Evolutionary conservation across 2,329 filamentous ascomycete species (phyloP), one percentile per base, ranked within the genome.

Genomic region (Cadophora malorum): DNA sequence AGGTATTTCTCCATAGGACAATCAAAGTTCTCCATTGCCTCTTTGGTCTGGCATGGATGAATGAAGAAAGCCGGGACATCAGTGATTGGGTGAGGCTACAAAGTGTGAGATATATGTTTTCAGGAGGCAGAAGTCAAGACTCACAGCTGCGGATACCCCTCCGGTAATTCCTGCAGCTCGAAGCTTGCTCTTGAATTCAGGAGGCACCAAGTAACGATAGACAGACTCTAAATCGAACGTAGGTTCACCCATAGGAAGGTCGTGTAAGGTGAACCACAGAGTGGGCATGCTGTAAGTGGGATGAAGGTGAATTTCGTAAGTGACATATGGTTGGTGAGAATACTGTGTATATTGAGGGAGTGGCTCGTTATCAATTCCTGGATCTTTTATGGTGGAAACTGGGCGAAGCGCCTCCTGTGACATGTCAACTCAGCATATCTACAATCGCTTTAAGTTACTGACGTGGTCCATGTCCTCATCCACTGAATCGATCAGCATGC

Each of bases 11-110:
- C 80, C 78, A 84, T 82, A 77, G 83, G 79, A 74, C 87, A 89
- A 50, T 76, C 70, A 75, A 93, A 89, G 63, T 82, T 83, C 73
- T 83, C 83, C 86, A 98, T 91, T 63, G 92, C 91, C 72, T 95
- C 91, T 66, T 91, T 91, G 9, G 96, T 92, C 78, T 92, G 88
- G 80, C 96, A 98, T 28, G 96, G 95, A 81, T 99, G 96, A 74
- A 98, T 86, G 80, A 97, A 97, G 80, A 95, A 97, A 61, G 89
- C 87, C 50, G 94, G 93, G 67, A 90, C 80, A 64, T 91, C 91
- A 67, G 89, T 92, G 68, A 92, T 80, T 63, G 96, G 95, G 83
- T 98, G 94, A 79, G 74, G 76, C 77, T 79, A 63, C 33, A 23
- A 47, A 33, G 9, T 25, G 52, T 55, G 5, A 63, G 50, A 38